These are phyloP conservation scores for Alectoria sarmentosa DNA, from an alignment of 495 filamentous ascomycete genomes.

Conservation along the genomic window DNA sequence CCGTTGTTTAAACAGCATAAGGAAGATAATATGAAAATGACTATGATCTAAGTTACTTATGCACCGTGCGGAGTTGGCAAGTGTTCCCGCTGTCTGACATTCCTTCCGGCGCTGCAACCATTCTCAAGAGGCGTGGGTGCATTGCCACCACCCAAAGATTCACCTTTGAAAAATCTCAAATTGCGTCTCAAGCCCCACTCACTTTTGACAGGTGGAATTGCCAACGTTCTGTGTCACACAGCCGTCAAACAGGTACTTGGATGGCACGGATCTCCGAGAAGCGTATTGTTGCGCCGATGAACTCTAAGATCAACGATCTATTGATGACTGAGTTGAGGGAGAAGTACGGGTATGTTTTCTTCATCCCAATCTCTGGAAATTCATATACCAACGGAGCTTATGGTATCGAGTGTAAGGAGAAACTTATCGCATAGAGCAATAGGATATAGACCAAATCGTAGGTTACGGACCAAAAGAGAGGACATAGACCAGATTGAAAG, in stretches of 20 bases:
- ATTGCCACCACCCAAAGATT: neutral
- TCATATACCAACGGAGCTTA: neutral
- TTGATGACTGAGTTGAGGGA: slow-evolving; percentile 62
- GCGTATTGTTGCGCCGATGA: slow-evolving; percentile 77
- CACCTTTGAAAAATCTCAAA: neutral
- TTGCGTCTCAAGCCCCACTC: neutral
- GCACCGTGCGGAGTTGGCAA: no score
- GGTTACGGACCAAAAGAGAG: no score
- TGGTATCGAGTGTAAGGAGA: slow-evolving; percentile 4
- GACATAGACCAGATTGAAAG: neutral
- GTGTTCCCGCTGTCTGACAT: no score
- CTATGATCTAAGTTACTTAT: no score
- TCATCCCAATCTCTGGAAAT: neutral
- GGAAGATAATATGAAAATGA: no score
- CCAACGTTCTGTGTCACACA: neutral
- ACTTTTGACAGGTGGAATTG: neutral
- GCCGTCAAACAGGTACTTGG: slow-evolving; percentile 77
- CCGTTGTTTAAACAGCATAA: no score
- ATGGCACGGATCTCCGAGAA: slow-evolving; percentile 68
- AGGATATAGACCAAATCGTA: neutral
- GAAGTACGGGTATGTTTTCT: slow-evolving; percentile 42
- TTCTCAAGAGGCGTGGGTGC: neutral
- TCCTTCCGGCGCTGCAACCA: neutral
- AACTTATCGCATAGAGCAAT: neutral
- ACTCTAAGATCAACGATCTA: slow-evolving; percentile 56